Percentiles rank a stretch among this genome's conserved stretches.
phyloP scores from a whole-genome alignment of 2,329 filamentous ascomycete genomes.

The Aspergillus luchuensis region DNA sequence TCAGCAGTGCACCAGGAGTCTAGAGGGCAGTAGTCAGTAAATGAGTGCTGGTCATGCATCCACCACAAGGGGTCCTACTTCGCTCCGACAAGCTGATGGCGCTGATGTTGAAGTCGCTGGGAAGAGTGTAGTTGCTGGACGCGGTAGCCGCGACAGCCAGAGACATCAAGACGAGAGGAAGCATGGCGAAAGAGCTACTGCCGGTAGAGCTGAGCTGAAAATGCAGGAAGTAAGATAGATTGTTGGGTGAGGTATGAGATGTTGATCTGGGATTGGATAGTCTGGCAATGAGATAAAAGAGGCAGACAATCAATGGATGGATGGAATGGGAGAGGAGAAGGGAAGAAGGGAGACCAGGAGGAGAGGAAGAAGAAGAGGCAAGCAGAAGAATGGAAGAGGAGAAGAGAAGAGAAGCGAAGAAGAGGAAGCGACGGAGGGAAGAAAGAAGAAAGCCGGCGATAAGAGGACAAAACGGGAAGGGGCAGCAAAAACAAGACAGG shows the following conservation, averaged over 20 bases:
- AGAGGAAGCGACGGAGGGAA: neutral
- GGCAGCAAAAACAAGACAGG: neutral
- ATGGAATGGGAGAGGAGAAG: neutral
- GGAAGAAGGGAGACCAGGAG: neutral
- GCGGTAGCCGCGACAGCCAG: slow-evolving; percentile 11
- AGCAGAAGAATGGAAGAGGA: neutral
- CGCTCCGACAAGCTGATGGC: slow-evolving; percentile 6
- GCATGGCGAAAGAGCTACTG: neutral
- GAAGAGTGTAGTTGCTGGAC: slow-evolving; percentile 17
- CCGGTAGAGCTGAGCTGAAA: neutral
- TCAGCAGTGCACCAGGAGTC: slow-evolving; percentile 62
- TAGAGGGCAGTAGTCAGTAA: slow-evolving; percentile 24
- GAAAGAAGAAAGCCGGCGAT: neutral
- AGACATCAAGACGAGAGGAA: slow-evolving; percentile 12
- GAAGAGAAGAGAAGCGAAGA: neutral
- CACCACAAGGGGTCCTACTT: slow-evolving; percentile 3
- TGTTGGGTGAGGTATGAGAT: neutral
- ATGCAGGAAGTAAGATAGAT: neutral
- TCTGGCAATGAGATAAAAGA: slow-evolving; percentile 5
- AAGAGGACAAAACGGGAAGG: slow-evolving; percentile 2
- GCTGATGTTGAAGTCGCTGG: slow-evolving; percentile 12
- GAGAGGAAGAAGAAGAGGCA: neutral
- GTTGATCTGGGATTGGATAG: neutral
- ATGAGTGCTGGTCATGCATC: neutral
- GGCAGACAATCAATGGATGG: neutral